Evolutionary conservation across 202 grass and related monocot species (phyloP).

Genomic region (Carex sylvatica): DNA sequence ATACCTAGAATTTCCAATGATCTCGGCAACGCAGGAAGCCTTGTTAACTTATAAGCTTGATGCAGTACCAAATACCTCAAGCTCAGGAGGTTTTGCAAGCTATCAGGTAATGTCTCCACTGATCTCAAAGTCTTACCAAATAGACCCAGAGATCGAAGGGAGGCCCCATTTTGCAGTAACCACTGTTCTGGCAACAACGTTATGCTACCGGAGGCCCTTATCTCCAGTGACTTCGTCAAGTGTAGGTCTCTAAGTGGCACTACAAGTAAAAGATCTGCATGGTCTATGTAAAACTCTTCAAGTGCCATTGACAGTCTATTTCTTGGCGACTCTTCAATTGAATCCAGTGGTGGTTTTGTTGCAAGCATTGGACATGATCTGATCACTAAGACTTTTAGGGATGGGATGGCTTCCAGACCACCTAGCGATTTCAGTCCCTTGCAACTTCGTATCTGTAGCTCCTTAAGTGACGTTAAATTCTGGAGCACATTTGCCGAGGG

Average conservation of each 20-base stretch:
- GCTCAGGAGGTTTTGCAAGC: not conserved
- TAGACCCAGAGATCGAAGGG: not conserved
- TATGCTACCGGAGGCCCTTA: not conserved
- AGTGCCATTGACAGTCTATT: slow-evolving; percentile 6
- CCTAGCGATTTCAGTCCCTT: not conserved
- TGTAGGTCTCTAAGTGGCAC: not conserved
- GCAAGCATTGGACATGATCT: not conserved
- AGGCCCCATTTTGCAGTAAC: not conserved
- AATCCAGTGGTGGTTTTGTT: not conserved
- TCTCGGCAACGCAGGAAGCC: not conserved
- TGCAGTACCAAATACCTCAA: not conserved
- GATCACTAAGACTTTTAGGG: not conserved
- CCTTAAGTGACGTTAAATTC: not conserved
- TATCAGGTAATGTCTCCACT: not conserved
- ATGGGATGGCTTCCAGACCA: not conserved
- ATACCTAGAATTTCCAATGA: not conserved
- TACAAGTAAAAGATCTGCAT: not conserved
- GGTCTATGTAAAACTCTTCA: not conserved
- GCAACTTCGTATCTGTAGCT: not conserved
- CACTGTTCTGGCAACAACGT: not conserved
- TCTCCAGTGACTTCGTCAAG: not conserved
- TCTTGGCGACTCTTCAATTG: not conserved
- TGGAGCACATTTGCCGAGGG: slow-evolving; percentile 3
- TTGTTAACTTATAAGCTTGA: not conserved
- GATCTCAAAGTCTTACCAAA: not conserved